Evolutionary conservation across 1,139 yeast genomes (phyloP), one percentile per base, ranked within the genome.

Genomic region (Suhomyces guaymorum): DNA sequence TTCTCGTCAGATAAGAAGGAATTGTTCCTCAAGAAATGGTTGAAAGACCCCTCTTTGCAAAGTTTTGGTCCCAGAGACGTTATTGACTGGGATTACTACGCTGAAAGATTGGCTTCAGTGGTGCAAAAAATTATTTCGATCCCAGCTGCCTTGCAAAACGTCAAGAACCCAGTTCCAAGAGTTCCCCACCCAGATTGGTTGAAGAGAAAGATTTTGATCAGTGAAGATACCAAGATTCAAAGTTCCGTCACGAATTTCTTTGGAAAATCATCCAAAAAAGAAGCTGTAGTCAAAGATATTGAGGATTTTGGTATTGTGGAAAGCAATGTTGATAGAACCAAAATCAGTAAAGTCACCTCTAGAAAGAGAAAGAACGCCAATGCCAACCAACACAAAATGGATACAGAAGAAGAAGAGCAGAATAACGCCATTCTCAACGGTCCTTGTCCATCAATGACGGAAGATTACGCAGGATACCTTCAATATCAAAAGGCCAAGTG

Each of bases 151-250:
- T 68, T 90, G 40, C 98, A 94, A 64, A 78, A 80, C 36, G 78
- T 92, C 10, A 63, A 71, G n/a, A 94, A 94, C 52, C 99, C 99
- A 0, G 97, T 94, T 30, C 97, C 97, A 2, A 70, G 97, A 47
- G 90, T 94, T 8, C 78, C 79, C 6, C 97, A 92, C 53, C 99
- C 99, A 0, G 95, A 85, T 23, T 94, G 99, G 99, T 70, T 94
- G 34, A 75, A 73, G 44, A 80, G 73, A 49, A 75, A 75, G 43
- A 78, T 92, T 37, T 69, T 73, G 4, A 61, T 61, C 7, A 73
- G 71, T 41, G 78, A 77, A 40, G 94, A 86, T 54, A 77, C 76
- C 37, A 72, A 77, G 49, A 87, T 87, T 52, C 97, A 92, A 57
- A 68, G 78, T 2, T 75, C 80, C 0, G 65, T 92, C 29, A 60